A percentile compares a stretch with the other conserved stretches of the same genome.
Conservation (phyloP, 257 asterid genomes). For the Solanum pinnatisectum region DNA sequence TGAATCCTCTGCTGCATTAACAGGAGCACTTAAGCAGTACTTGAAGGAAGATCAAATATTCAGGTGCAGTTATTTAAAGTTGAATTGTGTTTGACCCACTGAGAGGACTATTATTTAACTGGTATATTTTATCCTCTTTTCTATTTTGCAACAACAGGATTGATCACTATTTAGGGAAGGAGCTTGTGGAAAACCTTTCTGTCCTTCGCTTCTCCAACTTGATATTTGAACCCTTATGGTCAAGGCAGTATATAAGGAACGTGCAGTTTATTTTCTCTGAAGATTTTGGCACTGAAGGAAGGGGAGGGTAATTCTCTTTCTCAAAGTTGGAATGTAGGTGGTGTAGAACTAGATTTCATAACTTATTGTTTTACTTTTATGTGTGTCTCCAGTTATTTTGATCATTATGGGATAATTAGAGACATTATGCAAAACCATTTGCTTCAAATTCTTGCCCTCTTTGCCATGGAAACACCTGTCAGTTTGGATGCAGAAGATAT, state of each 20-base stretch:
- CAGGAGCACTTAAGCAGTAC: conserved; percentile 74
- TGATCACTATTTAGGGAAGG: conserved; percentile 98
- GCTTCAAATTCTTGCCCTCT: conserved; percentile 90
- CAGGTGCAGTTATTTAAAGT: conserved; percentile 29
- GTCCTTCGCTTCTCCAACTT: conserved; percentile 93
- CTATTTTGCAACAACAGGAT: conserved; percentile 41
- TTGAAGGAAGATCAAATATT: conserved; percentile 88
- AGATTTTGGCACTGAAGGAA: conserved; percentile 98
- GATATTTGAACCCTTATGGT: conserved; percentile 93
- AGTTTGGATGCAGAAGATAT: conserved; percentile 97
- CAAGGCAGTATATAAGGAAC: conserved; percentile 88
- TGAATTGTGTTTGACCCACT: neutral
- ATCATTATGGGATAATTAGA: conserved; percentile 85
- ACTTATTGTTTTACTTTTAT: conserved; percentile 6
- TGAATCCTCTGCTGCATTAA: conserved; percentile 91
- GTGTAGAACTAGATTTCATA: neutral
- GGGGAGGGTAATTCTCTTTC: conserved; percentile 75
- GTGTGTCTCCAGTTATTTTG: conserved; percentile 60
- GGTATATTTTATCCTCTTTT: neutral
- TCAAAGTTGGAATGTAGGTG: neutral
- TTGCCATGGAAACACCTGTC: conserved; percentile 99
- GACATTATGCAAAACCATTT: conserved; percentile 98
- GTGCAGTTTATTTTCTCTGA: conserved; percentile 95
- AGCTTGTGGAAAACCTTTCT: conserved; percentile 93
- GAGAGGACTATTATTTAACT: neutral